Evolutionary conservation across 805 yeast species (phyloP), one percentile per base, ranked within the genome.

Genomic region (Spencermartinsiella europaea): DNA sequence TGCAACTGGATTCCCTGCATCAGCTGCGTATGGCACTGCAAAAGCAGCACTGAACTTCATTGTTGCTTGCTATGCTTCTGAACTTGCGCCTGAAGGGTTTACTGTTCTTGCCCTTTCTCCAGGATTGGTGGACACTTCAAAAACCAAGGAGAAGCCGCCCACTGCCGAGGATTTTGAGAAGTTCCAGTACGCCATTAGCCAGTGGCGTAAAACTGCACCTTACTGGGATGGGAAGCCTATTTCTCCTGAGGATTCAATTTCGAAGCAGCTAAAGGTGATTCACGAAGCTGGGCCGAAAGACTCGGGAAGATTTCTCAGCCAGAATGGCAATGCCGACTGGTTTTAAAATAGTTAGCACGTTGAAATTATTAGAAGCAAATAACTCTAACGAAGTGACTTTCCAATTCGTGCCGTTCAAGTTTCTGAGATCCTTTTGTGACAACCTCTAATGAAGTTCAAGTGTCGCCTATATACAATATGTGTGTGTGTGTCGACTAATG

Each of bases 21-120:
- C 38, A 14, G 39, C 19, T 10, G 38, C 48, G 2, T 68, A 68
- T 48, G 69, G 70, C 2, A 51, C 53, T 22, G 60, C 70, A 3
- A 69, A 70, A 56, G 69, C 71, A 5, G 73, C 69, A 1, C 46
- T 68, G 44, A 68, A 69, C 54, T 60, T 57, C 49, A 49, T 62
- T 7, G 53, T 55, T 5, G 60, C 51, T 27, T 57, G 60, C 22
- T 34, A 68, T 31, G 54, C 64, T 33, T 25, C 31, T 33, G 71
- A 67, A 40, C 48, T 61, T 28, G 48, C 42, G 12, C 38, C 40
- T 2, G 61, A 64, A 38, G 64, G 57, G 1, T 65, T 60, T 47
- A 59, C 55, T 8, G 59, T 64, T 22, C 52, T 67, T 19, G 53
- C 69, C 3, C 14, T 69, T 14, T 69, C 68, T 40, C 76, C 76